Evolutionary conservation across 441 rosid genomes (phyloP).

Genomic region (Mallotus repandus): DNA sequence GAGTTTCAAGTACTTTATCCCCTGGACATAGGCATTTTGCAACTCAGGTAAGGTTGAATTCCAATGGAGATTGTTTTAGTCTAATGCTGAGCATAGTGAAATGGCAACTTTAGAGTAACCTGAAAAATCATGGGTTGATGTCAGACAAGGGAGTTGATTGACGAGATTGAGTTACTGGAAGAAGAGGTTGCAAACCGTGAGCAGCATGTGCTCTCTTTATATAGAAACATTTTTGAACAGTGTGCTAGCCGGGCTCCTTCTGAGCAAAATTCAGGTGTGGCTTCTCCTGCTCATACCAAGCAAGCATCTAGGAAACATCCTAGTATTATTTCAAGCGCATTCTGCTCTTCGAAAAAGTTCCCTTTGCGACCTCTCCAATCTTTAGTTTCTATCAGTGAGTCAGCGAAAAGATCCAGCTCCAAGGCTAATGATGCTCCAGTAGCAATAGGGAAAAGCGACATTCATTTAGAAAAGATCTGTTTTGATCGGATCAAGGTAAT

Average conservation of each 20-base stretch:
- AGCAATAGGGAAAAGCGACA: conserved; percentile 29
- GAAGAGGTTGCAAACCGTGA: conserved; percentile 80
- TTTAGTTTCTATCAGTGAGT: conserved; percentile 43
- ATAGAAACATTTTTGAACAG: conserved; percentile 67
- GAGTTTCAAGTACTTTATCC: conserved; percentile 81
- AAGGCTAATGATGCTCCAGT: conserved; percentile 39
- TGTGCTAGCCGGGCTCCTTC: conserved; percentile 57
- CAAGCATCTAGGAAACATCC: conserved; percentile 67
- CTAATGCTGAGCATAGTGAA: neutral
- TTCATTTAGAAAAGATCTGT: conserved; percentile 38
- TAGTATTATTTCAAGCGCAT: conserved; percentile 71
- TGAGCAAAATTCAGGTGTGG: conserved; percentile 49
- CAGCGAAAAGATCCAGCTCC: conserved; percentile 37
- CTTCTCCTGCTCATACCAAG: conserved; percentile 74
- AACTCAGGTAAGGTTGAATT: conserved; percentile 44
- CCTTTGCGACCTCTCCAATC: conserved; percentile 56
- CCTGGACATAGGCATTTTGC: conserved; percentile 87
- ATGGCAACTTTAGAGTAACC: conserved; percentile 8
- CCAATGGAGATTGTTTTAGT: neutral
- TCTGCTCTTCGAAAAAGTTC: conserved; percentile 76
- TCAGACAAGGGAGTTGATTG: conserved; percentile 75
- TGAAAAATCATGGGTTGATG: conserved; percentile 14
- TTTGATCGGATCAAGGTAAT: conserved; percentile 45
- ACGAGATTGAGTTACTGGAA: conserved; percentile 79
- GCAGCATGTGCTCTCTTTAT: conserved; percentile 74